Conservation (phyloP, 108 stramenopile genomes). For the Discostella stelligeroides region DNA sequence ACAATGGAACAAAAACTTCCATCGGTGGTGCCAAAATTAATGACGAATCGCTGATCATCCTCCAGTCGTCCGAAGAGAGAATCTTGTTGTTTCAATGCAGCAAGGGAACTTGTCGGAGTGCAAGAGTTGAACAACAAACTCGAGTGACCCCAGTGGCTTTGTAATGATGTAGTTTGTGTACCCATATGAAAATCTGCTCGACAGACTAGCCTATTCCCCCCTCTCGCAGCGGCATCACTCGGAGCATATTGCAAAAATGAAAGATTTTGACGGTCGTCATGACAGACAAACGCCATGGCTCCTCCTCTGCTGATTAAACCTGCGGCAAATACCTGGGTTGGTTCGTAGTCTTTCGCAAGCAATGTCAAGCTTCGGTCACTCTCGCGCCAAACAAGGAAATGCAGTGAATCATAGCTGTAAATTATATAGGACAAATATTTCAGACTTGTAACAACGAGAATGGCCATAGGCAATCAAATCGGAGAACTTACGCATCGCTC, state of each 20-base stretch:
- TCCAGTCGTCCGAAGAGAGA: slow-evolving; percentile 71
- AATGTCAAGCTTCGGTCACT: slow-evolving; percentile 87
- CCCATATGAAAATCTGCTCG: slow-evolving; percentile 90
- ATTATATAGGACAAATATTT: background rate
- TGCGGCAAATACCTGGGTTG: slow-evolving; percentile 79
- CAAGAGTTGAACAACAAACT: slow-evolving; percentile 78
- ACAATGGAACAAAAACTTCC: slow-evolving; percentile 79
- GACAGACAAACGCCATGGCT: slow-evolving; percentile 78
- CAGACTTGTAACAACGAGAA: no score
- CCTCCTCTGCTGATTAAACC: slow-evolving; percentile 83
- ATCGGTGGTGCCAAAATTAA: slow-evolving; percentile 88
- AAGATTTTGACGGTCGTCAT: slow-evolving; percentile 88
- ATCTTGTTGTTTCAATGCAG: slow-evolving; percentile 87
- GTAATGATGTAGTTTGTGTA: slow-evolving; percentile 73
- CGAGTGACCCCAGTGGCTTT: slow-evolving; percentile 74
- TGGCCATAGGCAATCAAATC: background rate
- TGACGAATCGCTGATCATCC: slow-evolving; percentile 85
- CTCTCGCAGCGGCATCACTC: slow-evolving; percentile 84
- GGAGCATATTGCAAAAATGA: slow-evolving; percentile 94
- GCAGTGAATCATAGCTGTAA: slow-evolving; percentile 80
- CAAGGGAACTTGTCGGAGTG: slow-evolving; percentile 69
- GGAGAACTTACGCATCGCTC: slow-evolving; percentile 59
- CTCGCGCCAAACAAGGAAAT: slow-evolving; percentile 89
- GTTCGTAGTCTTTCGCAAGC: slow-evolving; percentile 88
- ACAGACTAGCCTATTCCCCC: slow-evolving; percentile 92